Evolutionary conservation across 2,329 filamentous ascomycete species (phyloP).

Genomic region (Didymosphaeria variabile): DNA sequence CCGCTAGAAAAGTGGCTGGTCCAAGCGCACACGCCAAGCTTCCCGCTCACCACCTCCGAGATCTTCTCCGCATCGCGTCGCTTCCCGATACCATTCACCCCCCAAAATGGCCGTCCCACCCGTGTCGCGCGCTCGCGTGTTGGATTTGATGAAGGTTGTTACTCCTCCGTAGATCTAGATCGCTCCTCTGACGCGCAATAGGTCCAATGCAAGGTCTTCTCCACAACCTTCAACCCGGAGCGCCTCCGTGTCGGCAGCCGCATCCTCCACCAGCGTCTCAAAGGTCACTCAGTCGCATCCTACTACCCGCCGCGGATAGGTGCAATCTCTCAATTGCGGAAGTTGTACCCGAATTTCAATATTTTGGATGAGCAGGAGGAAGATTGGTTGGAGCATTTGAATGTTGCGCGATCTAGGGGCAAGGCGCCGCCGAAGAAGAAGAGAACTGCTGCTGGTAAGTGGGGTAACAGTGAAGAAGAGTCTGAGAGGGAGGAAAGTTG

Average conservation of each 20-base stretch:
- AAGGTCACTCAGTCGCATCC: conserved; percentile 80
- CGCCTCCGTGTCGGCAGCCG: conserved; percentile 87
- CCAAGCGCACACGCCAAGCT: conserved; percentile 23
- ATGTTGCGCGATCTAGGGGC: conserved; percentile 65
- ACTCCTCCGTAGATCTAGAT: not conserved
- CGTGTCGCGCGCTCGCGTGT: conserved; percentile 61
- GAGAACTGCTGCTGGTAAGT: conserved; percentile 63
- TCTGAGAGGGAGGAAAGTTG: not conserved
- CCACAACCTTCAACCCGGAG: conserved; percentile 88
- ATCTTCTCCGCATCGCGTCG: conserved; percentile 23
- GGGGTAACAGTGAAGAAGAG: not conserved
- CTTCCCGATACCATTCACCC: conserved; percentile 15
- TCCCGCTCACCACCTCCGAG: conserved; percentile 9
- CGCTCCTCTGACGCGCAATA: conserved; percentile 51
- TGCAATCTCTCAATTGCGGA: conserved; percentile 77
- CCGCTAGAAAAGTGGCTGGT: not conserved
- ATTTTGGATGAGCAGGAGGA: conserved; percentile 80
- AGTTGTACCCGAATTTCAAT: conserved; percentile 72
- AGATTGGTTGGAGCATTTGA: conserved; percentile 78
- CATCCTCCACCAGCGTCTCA: conserved; percentile 85
- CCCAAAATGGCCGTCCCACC: conserved; percentile 61
- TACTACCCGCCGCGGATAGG: conserved; percentile 86
- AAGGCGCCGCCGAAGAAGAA: conserved; percentile 94
- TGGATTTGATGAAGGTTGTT: conserved; percentile 80
- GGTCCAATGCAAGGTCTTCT: conserved; percentile 92